These are phyloP conservation scores for Aspergillus proliferans DNA, from an alignment of 2,329 filamentous ascomycete genomes.

Conservation along the genomic window DNA sequence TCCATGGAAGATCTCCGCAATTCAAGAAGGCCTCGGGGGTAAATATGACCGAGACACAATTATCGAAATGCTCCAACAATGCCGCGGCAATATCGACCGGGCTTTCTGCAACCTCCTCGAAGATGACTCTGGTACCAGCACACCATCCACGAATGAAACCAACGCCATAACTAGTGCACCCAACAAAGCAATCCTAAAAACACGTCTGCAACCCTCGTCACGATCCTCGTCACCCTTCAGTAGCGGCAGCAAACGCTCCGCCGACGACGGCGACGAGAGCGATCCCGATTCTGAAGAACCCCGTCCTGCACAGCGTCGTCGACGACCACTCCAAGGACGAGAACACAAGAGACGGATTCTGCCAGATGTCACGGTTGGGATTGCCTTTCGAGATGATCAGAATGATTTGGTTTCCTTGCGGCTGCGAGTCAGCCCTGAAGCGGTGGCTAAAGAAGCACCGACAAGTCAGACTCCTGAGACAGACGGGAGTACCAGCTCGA, in stretches of 20 bases:
- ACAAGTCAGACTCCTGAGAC: too few species aligned
- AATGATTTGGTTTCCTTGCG: constrained; percentile 35
- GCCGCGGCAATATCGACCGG: constrained; percentile 48
- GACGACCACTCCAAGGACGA: constrained; percentile 10
- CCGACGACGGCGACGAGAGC: constrained; percentile 34
- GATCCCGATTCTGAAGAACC: constrained; percentile 32
- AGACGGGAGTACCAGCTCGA: too few species aligned
- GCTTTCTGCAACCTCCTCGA: constrained; percentile 50
- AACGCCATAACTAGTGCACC: constrained; percentile 14
- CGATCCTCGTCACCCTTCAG: constrained; percentile 38
- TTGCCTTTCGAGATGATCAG: constrained; percentile 31
- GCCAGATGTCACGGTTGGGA: constrained; percentile 34
- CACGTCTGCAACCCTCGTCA: constrained; percentile 30
- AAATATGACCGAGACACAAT: constrained; percentile 47
- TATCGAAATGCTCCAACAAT: constrained; percentile 47
- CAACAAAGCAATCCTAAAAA: constrained; percentile 23
- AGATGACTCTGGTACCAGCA: constrained; percentile 38
- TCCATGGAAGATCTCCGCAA: constrained; percentile 52
- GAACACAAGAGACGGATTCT: constrained; percentile 28
- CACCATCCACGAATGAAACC: constrained; percentile 2
- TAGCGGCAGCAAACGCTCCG: constrained; percentile 37
- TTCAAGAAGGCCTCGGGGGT: constrained; percentile 47
- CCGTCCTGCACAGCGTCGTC: constrained; percentile 22
- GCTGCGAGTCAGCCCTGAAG: constrained; percentile 25
- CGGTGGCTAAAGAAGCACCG: constrained; percentile 2